These are phyloP conservation scores for Saccharomycopsis fibuligera DNA, from an alignment of 805 yeast species.

Conservation along the genomic window DNA sequence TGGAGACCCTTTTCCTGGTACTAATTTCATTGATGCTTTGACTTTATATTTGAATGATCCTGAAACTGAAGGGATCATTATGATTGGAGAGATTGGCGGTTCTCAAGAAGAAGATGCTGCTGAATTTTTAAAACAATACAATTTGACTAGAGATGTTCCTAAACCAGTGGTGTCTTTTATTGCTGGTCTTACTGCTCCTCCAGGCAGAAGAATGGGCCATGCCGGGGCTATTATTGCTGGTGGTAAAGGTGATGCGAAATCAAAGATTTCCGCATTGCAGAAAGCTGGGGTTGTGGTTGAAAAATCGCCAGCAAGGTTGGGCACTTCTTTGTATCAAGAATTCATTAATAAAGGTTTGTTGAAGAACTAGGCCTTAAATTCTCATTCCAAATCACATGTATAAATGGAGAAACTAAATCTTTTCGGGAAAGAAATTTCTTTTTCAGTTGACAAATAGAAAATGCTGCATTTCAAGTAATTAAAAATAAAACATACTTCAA, in stretches of 20 bases:
- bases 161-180: slow-evolving; percentile 98
- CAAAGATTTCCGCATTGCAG: slow-evolving; percentile 88
- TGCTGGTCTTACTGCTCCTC: slow-evolving; percentile 99
- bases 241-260: slow-evolving; percentile 97
- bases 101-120: slow-evolving; percentile 99
- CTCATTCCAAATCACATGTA: too few species aligned
- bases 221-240: slow-evolving; percentile 99
- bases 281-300: slow-evolving; percentile 92
- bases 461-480: too few species aligned
- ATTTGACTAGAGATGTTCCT: slow-evolving; percentile 84
- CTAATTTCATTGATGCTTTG: slow-evolving; percentile 94
- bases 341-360: slow-evolving; percentile 68
- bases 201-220: slow-evolving; percentile 99
- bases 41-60: slow-evolving; percentile 84
- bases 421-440: too few species aligned
- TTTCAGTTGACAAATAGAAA: too few species aligned
- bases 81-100: slow-evolving; percentile 99
- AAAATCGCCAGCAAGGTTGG: slow-evolving; percentile 94
- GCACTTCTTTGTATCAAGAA: slow-evolving; percentile 85
- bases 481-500: too few species aligned
- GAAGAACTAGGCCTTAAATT: too few species aligned
- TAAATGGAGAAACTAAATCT: too few species aligned
- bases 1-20: slow-evolving; percentile 99
- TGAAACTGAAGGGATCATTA: slow-evolving; percentile 92
- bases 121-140: slow-evolving; percentile 84